Evolutionary conservation across 2,329 filamentous ascomycete genomes (phyloP).

Genomic region (Eutypa lata): DNA sequence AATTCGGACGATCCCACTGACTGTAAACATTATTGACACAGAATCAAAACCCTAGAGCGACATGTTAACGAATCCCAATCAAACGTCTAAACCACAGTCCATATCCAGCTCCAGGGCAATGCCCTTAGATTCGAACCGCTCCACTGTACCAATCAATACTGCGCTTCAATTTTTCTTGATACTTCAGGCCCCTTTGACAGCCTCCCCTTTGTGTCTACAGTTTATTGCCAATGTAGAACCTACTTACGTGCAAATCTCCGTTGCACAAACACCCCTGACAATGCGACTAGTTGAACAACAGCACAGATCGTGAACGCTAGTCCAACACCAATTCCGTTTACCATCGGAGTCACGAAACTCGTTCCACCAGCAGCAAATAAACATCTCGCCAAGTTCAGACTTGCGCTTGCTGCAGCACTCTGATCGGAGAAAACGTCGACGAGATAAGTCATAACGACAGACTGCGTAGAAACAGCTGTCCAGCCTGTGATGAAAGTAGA

Average conservation of each 20-base stretch:
- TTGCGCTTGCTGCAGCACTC: constrained; percentile 50
- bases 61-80: too few species aligned
- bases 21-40: too few species aligned
- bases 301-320: constrained; percentile 45
- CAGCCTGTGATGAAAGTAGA: constrained; percentile 51
- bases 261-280: constrained; percentile 43
- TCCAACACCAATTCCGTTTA: constrained; percentile 43
- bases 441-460: constrained; percentile 48
- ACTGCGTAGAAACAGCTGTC: constrained; percentile 47
- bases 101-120: too few species aligned
- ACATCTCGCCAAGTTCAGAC: constrained; percentile 51
- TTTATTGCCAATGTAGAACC: too few species aligned
- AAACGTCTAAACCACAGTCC: too few species aligned
- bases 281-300: constrained; percentile 38
- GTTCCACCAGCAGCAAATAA: constrained; percentile 50
- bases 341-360: constrained; percentile 46
- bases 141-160: too few species aligned
- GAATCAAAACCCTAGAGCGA: too few species aligned
- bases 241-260: constrained; percentile 41
- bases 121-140: too few species aligned
- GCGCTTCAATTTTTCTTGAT: too few species aligned
- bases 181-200: too few species aligned
- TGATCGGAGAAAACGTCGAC: constrained; percentile 49
- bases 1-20: too few species aligned
- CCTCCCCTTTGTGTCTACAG: too few species aligned